Conservation (phyloP, 2,329 filamentous ascomycete species). For the Diaporthe citrichinensis region DNA sequence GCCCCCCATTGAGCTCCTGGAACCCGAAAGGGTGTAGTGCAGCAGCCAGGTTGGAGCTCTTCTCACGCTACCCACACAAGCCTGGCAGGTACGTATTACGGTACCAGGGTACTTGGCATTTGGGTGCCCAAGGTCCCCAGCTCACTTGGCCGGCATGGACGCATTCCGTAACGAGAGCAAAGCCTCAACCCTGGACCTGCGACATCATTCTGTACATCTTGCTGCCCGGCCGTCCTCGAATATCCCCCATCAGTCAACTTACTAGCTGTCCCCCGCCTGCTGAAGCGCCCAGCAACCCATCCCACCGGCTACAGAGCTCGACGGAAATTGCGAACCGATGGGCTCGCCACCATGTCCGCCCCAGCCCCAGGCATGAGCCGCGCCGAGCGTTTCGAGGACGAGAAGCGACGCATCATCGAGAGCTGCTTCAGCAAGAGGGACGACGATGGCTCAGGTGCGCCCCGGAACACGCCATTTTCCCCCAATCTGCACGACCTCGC, state of each 20-base stretch:
- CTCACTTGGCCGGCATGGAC: slow-evolving; percentile 23
- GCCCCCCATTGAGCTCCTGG: not conserved
- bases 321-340: slow-evolving; percentile 31
- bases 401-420: slow-evolving; percentile 93
- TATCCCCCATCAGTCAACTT: not conserved
- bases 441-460: slow-evolving; percentile 84
- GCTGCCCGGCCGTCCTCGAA: not conserved
- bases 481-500: slow-evolving; percentile 32
- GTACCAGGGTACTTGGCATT: slow-evolving; percentile 8
- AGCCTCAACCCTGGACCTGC: slow-evolving; percentile 30
- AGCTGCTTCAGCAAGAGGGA: slow-evolving; percentile 96
- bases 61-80: not conserved
- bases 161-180: slow-evolving; percentile 27
- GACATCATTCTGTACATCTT: slow-evolving; percentile 19
- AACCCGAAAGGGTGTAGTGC: slow-evolving; percentile 10
- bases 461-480: slow-evolving; percentile 32
- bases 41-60: slow-evolving; percentile 17
- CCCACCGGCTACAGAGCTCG: slow-evolving; percentile 7
- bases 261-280: not conserved
- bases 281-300: not conserved
- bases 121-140: slow-evolving; percentile 18
- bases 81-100: slow-evolving; percentile 5
- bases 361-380: slow-evolving; percentile 49
- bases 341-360: slow-evolving; percentile 36
- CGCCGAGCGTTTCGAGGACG: slow-evolving; percentile 95